Conservation (phyloP, 768 basidiomycete species). For the Mycena latifolia region DNA sequence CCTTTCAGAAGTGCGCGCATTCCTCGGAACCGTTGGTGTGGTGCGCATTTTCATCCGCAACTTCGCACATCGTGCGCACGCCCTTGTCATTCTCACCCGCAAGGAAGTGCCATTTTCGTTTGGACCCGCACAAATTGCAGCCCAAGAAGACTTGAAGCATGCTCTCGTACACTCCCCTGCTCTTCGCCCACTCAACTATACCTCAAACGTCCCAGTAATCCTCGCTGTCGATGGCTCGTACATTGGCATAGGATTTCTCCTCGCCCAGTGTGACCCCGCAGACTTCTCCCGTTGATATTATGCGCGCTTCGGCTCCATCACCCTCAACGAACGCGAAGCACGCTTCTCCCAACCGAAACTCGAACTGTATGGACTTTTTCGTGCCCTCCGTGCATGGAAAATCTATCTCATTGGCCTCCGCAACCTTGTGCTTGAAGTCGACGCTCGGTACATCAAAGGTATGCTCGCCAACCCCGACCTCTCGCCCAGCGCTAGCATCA, state of each 20-base stretch:
- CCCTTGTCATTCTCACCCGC: conserved; percentile 42
- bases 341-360: conserved; percentile 53
- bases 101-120: conserved; percentile 47
- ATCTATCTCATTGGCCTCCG: background rate
- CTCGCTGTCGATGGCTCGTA: conserved; percentile 52
- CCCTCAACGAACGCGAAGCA: conserved; percentile 48
- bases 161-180: conserved; percentile 25
- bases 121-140: conserved; percentile 38
- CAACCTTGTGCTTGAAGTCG: conserved; percentile 49
- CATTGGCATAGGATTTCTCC: conserved; percentile 50
- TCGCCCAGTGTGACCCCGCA: conserved; percentile 45
- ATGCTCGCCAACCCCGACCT: conserved; percentile 50
- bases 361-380: conserved; percentile 52
- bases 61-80: conserved; percentile 40
- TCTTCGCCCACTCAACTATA: conserved; percentile 42
- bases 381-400: conserved; percentile 34
- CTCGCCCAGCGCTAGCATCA: conserved; percentile 47
- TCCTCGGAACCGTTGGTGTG: conserved; percentile 46
- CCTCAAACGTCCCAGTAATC: conserved; percentile 39
- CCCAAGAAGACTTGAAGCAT: conserved; percentile 29
- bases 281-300: conserved; percentile 39
- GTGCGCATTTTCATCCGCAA: conserved; percentile 46
- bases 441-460: conserved; percentile 49
- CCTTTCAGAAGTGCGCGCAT: conserved; percentile 38
- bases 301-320: conserved; percentile 51